These are phyloP conservation scores for Candida fluviatilis DNA, from an alignment of 805 yeast species.

Conservation along the genomic window DNA sequence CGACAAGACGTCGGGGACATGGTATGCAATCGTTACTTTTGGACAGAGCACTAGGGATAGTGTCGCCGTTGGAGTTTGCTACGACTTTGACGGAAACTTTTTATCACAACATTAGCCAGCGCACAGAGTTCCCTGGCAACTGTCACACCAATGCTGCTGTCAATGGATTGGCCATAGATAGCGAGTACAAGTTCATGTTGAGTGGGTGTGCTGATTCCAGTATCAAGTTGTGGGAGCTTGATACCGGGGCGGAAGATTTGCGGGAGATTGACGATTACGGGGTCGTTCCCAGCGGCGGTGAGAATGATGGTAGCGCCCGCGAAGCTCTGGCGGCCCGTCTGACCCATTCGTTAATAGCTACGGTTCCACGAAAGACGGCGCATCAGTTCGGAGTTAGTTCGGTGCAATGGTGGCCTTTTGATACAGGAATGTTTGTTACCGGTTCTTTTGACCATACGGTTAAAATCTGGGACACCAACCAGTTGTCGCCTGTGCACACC, in stretches of 20 bases:
- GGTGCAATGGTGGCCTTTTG: slow-evolving; percentile 85
- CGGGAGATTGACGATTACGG: slow-evolving; percentile 12
- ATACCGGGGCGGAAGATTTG: no score
- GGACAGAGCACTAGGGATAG: slow-evolving; percentile 27
- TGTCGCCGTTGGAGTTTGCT: slow-evolving; percentile 30
- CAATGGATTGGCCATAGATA: slow-evolving; percentile 58
- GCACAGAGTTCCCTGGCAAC: slow-evolving; percentile 33
- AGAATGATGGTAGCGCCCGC: slow-evolving; percentile 2
- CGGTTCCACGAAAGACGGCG: slow-evolving; percentile 34
- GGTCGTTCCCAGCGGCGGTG: slow-evolving; percentile 9
- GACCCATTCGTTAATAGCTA: slow-evolving; percentile 16
- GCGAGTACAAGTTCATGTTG: slow-evolving; percentile 44
- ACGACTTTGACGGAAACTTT: slow-evolving; percentile 33
- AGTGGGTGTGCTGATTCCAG: slow-evolving; percentile 75
- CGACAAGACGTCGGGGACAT: no score
- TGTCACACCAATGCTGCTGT: slow-evolving; percentile 51
- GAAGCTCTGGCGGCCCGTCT: neutral
- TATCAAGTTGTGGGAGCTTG: slow-evolving; percentile 63
- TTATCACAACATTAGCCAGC: slow-evolving; percentile 26
- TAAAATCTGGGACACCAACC: slow-evolving; percentile 76
- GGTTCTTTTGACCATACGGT: slow-evolving; percentile 77
- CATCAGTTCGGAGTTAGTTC: slow-evolving; percentile 74
- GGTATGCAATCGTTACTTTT: slow-evolving; percentile 37
- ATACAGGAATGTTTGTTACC: slow-evolving; percentile 79
- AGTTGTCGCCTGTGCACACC: slow-evolving; percentile 60